Evolutionary conservation across 2,329 filamentous ascomycete genomes (phyloP).

Genomic region (Stachybotrys elegans): DNA sequence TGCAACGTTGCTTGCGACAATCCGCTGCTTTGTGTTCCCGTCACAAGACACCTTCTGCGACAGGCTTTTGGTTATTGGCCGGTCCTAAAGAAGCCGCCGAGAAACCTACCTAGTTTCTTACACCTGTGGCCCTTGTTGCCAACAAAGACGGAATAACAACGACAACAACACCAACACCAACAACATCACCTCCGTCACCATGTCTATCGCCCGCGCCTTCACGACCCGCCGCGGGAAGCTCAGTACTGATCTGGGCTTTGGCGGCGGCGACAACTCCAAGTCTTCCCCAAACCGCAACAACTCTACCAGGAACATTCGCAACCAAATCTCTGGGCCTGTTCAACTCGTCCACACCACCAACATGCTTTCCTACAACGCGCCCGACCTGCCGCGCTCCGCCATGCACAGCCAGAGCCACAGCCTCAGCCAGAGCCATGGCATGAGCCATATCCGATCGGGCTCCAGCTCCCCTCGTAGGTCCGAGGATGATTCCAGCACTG

Average conservation of each 20-base stretch:
- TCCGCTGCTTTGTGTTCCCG: no score
- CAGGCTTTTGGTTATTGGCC: no score
- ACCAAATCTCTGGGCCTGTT: slow-evolving; percentile 82
- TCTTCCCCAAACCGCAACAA: slow-evolving; percentile 46
- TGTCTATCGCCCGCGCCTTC: slow-evolving; percentile 65
- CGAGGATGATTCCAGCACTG: slow-evolving; percentile 68
- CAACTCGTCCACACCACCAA: slow-evolving; percentile 92
- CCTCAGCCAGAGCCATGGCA: no score
- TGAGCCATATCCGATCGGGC: not conserved
- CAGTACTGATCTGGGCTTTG: slow-evolving; percentile 39
- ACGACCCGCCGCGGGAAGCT: slow-evolving; percentile 61
- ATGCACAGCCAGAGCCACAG: slow-evolving; percentile 41
- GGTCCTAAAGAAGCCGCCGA: no score
- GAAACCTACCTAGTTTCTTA: no score
- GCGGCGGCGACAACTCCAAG: slow-evolving; percentile 27
- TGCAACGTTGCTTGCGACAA: slow-evolving; percentile 9
- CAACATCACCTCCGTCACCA: slow-evolving; percentile 22
- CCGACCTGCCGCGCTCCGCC: slow-evolving; percentile 60
- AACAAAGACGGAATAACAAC: no score
- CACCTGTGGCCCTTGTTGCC: no score
- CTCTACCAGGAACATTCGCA: slow-evolving; percentile 46
- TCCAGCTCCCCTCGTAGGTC: slow-evolving; percentile 35
- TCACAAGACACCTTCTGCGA: no score
- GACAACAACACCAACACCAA: no score
- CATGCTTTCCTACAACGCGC: slow-evolving; percentile 91